Percentiles rank a stretch among this genome's conserved stretches.
Evolutionary conservation across 306 rosid genomes (phyloP).

Genomic region (Inga leiocalycina): DNA sequence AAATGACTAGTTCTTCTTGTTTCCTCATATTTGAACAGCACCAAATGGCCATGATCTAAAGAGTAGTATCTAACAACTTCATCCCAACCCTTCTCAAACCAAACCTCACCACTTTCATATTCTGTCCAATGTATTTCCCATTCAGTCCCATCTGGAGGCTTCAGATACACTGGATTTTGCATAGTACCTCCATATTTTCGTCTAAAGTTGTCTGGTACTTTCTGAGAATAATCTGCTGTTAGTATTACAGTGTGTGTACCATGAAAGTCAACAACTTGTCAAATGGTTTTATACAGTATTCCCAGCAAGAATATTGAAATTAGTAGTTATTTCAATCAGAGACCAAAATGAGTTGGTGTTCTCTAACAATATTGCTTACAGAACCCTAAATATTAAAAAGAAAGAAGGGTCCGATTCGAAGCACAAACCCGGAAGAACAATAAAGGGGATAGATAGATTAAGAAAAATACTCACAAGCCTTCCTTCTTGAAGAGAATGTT

Average conservation of each 20-base stretch:
- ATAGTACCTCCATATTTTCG: conserved; percentile 21
- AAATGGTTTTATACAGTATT: not conserved
- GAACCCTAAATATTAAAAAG: not conserved
- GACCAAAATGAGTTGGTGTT: too few species aligned
- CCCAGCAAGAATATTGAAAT: too few species aligned
- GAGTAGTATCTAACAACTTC: conserved; percentile 1
- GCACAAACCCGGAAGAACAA: not conserved
- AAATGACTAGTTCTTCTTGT: not conserved
- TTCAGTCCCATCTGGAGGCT: conserved; percentile 30
- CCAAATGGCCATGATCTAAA: not conserved
- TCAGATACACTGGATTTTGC: conserved; percentile 31
- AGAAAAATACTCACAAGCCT: conserved; percentile 19
- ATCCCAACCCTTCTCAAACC: conserved; percentile 8
- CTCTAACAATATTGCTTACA: too few species aligned
- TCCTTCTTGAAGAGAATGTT: not conserved
- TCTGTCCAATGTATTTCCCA: conserved; percentile 33
- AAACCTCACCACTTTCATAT: not conserved
- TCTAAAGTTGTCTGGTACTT: conserved; percentile 27
- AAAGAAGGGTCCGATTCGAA: not conserved
- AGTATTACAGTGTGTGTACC: not conserved
- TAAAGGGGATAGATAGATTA: not conserved
- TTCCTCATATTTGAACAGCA: conserved; percentile 17
- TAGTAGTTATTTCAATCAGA: too few species aligned
- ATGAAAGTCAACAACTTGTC: not conserved
- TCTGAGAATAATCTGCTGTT: conserved; percentile 13